A percentile compares a stretch with the other conserved stretches of the same genome.
phyloP scores from a whole-genome alignment of 1,139 yeast genomes.

The Insectozyma bohioensis region DNA sequence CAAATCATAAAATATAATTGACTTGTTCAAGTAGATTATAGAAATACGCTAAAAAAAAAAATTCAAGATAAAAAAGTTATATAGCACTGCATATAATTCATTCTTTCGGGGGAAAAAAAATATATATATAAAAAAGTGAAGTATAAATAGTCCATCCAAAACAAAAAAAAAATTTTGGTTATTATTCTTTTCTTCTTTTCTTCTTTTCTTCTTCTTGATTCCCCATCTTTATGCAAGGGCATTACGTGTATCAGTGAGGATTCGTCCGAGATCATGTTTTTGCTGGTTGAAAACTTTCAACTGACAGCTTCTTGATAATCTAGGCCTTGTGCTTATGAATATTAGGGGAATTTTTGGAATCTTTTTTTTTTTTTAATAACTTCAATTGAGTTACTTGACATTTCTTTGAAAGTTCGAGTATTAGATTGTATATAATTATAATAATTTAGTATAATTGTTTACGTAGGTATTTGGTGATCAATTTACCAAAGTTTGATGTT shows the following conservation, averaged over 20 bases:
- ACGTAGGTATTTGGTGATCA: too few relatives aligned
- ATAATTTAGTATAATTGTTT: conserved; percentile 3
- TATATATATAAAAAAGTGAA: too few relatives aligned
- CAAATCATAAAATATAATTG: too few relatives aligned
- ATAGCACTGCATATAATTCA: too few relatives aligned
- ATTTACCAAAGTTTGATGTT: too few relatives aligned
- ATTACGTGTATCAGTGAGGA: conserved; percentile 99
- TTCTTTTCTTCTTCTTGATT: conserved; percentile 23
- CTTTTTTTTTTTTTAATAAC: conserved; percentile 13
- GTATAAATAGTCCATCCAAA: too few relatives aligned
- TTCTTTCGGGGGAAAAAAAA: too few relatives aligned
- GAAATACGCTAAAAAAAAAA: too few relatives aligned
- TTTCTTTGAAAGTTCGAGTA: conserved; percentile 36
- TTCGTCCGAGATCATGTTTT: conserved; percentile 99
- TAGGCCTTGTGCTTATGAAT: conserved; percentile 43
- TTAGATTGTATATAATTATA: neutral
- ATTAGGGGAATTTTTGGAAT: conserved; percentile 79
- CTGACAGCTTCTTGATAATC: conserved; percentile 89
- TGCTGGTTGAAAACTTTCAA: conserved; percentile 99
- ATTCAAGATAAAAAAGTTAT: too few relatives aligned
- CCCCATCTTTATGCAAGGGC: conserved; percentile 99
- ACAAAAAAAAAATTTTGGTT: too few relatives aligned
- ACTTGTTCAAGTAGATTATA: too few relatives aligned
- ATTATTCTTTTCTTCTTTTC: conserved; percentile 6
- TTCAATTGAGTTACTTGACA: conserved; percentile 15